Base-by-base conservation (phyloP, 2,329 filamentous ascomycete species). In the Dactylella cylindrospora region DNA sequence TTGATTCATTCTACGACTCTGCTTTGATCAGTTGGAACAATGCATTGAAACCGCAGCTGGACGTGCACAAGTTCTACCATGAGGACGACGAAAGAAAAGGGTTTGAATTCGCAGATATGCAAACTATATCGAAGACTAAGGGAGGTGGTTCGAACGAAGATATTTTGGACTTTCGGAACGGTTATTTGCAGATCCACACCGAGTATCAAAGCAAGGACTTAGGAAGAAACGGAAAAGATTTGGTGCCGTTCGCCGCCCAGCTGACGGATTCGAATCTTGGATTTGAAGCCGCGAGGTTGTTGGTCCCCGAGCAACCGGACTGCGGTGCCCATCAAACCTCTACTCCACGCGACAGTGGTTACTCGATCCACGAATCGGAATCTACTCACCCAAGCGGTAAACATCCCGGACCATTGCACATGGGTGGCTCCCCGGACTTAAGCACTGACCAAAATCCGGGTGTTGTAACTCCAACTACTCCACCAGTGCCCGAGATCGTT, bases 1-100 rank as follows among this genome's bases (percentile, higher is more conserved):
- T 90, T 0, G 84, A 90, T 67, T 81, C 82, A 1, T 72, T 90
- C 19, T 90, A 88, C 69, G 87, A 91, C 65, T 83, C 84, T 65
- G 84, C 84, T 0, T 71, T 90, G 31, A 77, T 90, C 5, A 85
- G 83, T 0, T 91, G 86, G 86, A 76, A 84, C 65, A 83, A 82
- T 60, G 72, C 74, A 0, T 69, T 88, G 0, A 73, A 82, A 0
- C 83, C 84, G 1, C 76, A 80, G 0, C 70, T 86, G 5, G 84
- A 84, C 3, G 79, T 75, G 46, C 71, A 79, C 12, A 71, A 74
- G n/a, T 74, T 43, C 9, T 61, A 36, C 28, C 25, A 52, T 4
- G 46, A 61, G 19, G 47, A 61, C 17, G 33, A 15, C 5, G 19
- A 15, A 7, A 51, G 54, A 23, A 19, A 7, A 7, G n/a, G n/a